phyloP scores from a whole-genome alignment of 2,329 filamentous ascomycete species.

The Zymoseptoria ardabiliae region DNA sequence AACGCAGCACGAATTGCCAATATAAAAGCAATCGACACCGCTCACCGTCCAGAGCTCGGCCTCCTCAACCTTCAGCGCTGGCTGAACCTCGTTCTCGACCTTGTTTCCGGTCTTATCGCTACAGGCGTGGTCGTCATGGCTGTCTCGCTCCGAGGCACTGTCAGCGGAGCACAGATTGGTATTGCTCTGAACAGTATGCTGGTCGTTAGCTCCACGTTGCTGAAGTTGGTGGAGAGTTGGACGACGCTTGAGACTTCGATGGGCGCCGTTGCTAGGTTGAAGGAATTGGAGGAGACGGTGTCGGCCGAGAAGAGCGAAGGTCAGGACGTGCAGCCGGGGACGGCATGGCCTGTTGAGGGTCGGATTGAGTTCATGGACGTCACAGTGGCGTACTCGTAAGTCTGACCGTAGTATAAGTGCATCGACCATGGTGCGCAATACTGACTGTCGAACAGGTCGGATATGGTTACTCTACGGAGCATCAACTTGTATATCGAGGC shows the following conservation, averaged over 20 bases:
- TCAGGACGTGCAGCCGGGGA: no score
- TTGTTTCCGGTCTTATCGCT: background rate
- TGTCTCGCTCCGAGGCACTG: background rate
- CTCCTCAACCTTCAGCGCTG: background rate
- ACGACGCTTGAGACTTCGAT: background rate
- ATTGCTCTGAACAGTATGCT: constrained; percentile 1
- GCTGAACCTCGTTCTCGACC: background rate
- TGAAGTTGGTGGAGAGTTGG: background rate
- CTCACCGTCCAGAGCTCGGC: background rate
- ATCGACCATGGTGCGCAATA: background rate
- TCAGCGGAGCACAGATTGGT: background rate
- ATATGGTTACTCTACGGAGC: background rate
- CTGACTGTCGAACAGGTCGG: background rate
- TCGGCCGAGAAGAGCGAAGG: background rate
- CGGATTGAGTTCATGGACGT: background rate
- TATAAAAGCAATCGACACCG: background rate
- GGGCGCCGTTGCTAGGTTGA: background rate
- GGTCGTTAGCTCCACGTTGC: background rate
- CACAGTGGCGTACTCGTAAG: background rate
- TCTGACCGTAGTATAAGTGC: no score
- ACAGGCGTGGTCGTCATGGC: background rate
- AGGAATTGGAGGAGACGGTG: background rate
- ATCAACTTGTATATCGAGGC: background rate
- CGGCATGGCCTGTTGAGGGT: background rate
- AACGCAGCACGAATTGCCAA: background rate